Base-by-base conservation (phyloP, 306 rosid genomes). In the Medicago arabica region DNA sequence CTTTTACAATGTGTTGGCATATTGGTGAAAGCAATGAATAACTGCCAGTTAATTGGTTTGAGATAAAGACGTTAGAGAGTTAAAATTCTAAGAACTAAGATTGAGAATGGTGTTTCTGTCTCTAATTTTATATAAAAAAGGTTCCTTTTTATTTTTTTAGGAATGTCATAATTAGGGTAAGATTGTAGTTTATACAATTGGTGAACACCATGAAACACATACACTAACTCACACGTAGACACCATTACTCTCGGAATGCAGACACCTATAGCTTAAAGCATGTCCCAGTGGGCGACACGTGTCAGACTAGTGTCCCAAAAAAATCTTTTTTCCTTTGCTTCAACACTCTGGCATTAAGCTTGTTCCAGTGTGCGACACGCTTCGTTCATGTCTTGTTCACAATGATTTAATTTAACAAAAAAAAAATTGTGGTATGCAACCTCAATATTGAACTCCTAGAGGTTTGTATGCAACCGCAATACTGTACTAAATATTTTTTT, bases 151-250 rank as follows among this genome's bases (percentile, higher is more conserved):
- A 51, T 11, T 18, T 62, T 68, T 61, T 11, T 18, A 15, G 9
- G 58, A 67, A 74, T 47, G 6, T 1, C 13, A 18, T 31, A 75
- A 75, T 60, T 74, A 67, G 74, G 44, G 71, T 34, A 71, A 62
- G 46, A 16, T 75, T 40, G 16, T 47, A 15, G 59, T 25, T 8
- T 43, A 28, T 63, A 14, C 53, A 14, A 39, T 67, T 46, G 72
- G 57, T 44, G 57, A 43, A 23, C 14, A 3, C 25, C 9, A 55
- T 55, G 61, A 55, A 3, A 1, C 9, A 51, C 4, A 6, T 9
- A 49, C 18, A 16, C 59, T n/a, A 0, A n/a, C 21, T n/a, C 58
- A 8, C 4, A 54, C 17, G 1, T 7, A 49, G 18, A 15, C 9
- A 2, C 5, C 3, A 1, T 15, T 54, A 25, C 9, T 18, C 31